These are phyloP conservation scores for Candida vaughaniae DNA, from an alignment of 805 yeast species.

Conservation along the genomic window DNA sequence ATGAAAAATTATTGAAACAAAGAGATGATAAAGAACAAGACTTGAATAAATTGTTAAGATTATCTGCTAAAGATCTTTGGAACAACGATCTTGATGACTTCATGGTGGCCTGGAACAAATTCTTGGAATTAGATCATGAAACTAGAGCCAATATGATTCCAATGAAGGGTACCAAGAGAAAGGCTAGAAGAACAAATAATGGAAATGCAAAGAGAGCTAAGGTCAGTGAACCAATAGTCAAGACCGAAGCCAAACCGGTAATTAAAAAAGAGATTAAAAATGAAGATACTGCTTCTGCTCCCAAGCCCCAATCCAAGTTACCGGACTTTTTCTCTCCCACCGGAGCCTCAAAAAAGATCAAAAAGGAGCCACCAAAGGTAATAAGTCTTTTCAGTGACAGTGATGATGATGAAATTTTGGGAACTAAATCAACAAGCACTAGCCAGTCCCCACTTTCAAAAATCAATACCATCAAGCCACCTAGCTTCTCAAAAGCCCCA, in stretches of 20 bases:
- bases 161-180: slow-evolving; percentile 42
- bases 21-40: slow-evolving; percentile 71
- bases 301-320: slow-evolving; percentile 9
- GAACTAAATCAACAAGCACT: slow-evolving; percentile 9
- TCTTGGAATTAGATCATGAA: slow-evolving; percentile 63
- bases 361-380: slow-evolving; percentile 10
- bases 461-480: neutral
- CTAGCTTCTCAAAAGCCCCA: neutral
- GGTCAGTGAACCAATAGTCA: slow-evolving; percentile 2
- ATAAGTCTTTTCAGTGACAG: slow-evolving; percentile 27
- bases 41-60: slow-evolving; percentile 59
- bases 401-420: slow-evolving; percentile 34
- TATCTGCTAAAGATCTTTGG: slow-evolving; percentile 89
- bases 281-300: neutral
- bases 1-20: slow-evolving; percentile 74
- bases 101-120: slow-evolving; percentile 61
- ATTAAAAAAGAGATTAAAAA: slow-evolving; percentile 4
- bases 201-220: slow-evolving; percentile 15
- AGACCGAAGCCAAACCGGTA: slow-evolving; percentile 5
- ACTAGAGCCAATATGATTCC: slow-evolving; percentile 53
- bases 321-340: slow-evolving; percentile 22
- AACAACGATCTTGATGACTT: slow-evolving; percentile 76
- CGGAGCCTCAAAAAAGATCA: slow-evolving; percentile 2
- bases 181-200: slow-evolving; percentile 17
- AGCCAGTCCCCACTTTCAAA: slow-evolving; percentile 9